Base-by-base conservation (phyloP, 805 yeast species). In the Myxozyma kluyveri region DNA sequence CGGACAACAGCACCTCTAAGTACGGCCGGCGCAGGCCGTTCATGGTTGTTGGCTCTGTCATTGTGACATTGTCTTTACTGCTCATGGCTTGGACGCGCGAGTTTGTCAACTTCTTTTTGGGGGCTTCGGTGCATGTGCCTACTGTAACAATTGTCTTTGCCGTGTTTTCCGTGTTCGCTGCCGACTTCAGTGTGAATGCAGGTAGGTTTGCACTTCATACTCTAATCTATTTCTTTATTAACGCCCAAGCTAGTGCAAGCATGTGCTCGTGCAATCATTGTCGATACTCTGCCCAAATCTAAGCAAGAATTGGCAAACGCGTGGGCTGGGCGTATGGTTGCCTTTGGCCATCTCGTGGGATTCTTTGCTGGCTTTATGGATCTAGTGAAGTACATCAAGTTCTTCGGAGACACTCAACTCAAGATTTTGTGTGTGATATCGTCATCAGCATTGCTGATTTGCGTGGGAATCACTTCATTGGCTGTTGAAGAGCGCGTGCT, bases 261-360 rank as follows among this genome's bases (percentile, higher is more conserved):
- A 0, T 74, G 83, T 4, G 69, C 80, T n/a, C 70, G 86, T n/a
- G 85, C 86, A 0, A 72, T 80, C 32, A 78, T 82, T 32, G 84
- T 81, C 18, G 86, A 82, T 60, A 75, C 79, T 52, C 79, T 81
- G 9, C 79, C 83, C 2, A 72, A 78, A 1, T 64, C 71, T 39
- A 84, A 79, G 59, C 86, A 82, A 59, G 78, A 76, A 52, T 62
- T 70, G 3, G 82, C 84, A 10, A 82, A 81, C 63, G 85, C 84
- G 0, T 79, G 84, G 85, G 86, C 84, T 0, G 83, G 85, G 1
- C 67, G 83, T 45, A 75, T 82, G 82, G 79, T 80, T 46, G 82
- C 85, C 0, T 69, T 70, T 1, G 82, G 83, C 57, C 82, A 81
- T 57, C 76, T 82, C 7, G 61, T 77, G 24, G 84, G 85, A 2